A percentile compares a stretch with the other conserved stretches of the same genome.
phyloP scores from a whole-genome alignment of 345 rosid species.

The Murraya koenigii region DNA sequence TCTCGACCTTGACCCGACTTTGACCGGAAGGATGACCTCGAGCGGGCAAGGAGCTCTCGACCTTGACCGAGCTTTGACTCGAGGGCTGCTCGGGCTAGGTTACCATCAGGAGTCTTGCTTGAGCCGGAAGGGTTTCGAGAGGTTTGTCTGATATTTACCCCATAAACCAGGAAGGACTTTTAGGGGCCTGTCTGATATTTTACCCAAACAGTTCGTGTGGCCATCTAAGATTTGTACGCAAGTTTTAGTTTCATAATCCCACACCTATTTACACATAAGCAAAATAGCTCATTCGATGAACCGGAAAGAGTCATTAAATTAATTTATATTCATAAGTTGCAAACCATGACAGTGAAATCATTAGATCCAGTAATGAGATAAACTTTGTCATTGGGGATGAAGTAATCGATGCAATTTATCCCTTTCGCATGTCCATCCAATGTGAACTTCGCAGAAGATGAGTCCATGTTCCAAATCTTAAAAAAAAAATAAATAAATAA shows the following conservation, averaged over 20 bases:
- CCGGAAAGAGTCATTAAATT: background rate
- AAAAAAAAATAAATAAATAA: background rate
- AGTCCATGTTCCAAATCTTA: slow-evolving; percentile 93
- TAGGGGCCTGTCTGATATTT: too few relatives aligned
- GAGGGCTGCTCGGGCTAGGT: too few relatives aligned
- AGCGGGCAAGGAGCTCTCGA: too few relatives aligned
- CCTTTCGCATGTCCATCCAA: slow-evolving; percentile 88
- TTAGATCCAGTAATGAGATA: slow-evolving; percentile 85
- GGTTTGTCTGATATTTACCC: too few relatives aligned
- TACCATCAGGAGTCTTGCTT: too few relatives aligned
- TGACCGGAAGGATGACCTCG: too few relatives aligned
- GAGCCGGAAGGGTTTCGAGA: too few relatives aligned
- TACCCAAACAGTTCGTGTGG: slow-evolving; percentile 77
- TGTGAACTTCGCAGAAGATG: slow-evolving; percentile 68
- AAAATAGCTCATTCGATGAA: background rate
- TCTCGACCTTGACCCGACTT: too few relatives aligned
- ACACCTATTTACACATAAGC: slow-evolving; percentile 42
- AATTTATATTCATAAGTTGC: slow-evolving; percentile 21
- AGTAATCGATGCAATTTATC: slow-evolving; percentile 81
- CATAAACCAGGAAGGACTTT: too few relatives aligned
- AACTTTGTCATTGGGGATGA: slow-evolving; percentile 66
- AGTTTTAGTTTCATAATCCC: slow-evolving; percentile 88
- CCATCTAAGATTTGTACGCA: slow-evolving; percentile 86
- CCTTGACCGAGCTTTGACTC: too few relatives aligned
- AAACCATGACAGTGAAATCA: slow-evolving; percentile 89